Evolutionary conservation across 768 basidiomycete species (phyloP), one percentile per base, ranked within the genome.

Genomic region (Panaeolus papilionaceus): DNA sequence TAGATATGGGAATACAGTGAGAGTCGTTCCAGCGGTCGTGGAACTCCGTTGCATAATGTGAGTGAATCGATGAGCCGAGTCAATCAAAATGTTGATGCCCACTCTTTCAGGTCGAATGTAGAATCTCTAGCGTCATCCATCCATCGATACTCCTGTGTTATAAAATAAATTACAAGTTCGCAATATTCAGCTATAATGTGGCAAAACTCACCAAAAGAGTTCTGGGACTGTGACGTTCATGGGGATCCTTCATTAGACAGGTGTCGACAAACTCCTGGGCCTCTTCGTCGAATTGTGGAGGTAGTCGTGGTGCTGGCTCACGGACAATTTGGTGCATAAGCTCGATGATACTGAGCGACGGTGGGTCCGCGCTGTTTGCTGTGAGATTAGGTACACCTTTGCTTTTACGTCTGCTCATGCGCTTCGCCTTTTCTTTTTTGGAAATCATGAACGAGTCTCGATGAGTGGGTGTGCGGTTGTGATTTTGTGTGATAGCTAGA

Each of bases 251-350:
- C 76, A 90, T 73, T 79, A 99, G 78, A 80, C 95, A 98, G 39
- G 89, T 89, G 76, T 98, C 92, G 47, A 99, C 90, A 68, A 99
- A 98, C 63, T 86, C 85, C 71, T 94, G 92, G 7, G 93, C 92
- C 73, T 91, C 88, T 64, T 79, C 77, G 1, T 90, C 89, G 83
- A 84, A 86, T 64, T 92, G 88, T 0, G 89, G 85, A 3, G 89
- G 89, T 66, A 99, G 79, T 73, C 88, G 83, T 23, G 98, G 98
- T 26, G 98, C 96, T 49, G 98, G 96, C 80, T 99, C 98, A 72
- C 98, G 95, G 45, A 99, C 98, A 72, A 99, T 99, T 76, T 98
- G 95, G 76, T 99, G 98, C 73, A 99, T 83, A 62, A 99, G 78
- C 80, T 99, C 98, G 66, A 99, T 84, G 78, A 99, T 99, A 74